Evolutionary conservation across 2,329 filamentous ascomycete genomes (phyloP), one percentile per base, ranked within the genome.

Genomic region (Sordariomycetes sp.): DNA sequence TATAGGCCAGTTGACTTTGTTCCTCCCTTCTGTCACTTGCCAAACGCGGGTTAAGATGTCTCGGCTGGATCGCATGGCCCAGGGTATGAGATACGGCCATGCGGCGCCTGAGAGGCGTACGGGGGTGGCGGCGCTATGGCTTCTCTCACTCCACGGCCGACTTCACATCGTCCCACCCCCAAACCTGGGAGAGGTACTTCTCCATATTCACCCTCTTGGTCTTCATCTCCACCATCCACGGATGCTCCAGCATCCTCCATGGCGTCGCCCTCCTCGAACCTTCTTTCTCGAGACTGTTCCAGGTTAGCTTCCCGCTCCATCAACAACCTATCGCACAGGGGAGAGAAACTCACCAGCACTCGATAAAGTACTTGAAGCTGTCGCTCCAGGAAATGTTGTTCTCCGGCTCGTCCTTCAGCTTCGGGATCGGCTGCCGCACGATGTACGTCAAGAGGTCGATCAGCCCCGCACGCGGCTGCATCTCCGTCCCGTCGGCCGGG

Each of bases 341-440:
- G 20, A 50, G 3, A 24, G 20, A 25, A 58, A 86, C 90, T 70
- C 82, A 97, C 93, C 94, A 97, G 83, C 92, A 97, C 75, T 97
- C 92, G 66, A 99, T 97, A 67, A 99, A 99, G 71, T 97, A 97
- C 72, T 99, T 99, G 75, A 99, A 97, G 68, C 89, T 96, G 65
- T 95, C 89, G 65, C 89, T 96, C 94, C 94, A 99, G 69, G 87
- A 87, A 64, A 99, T 95, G 60, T 87, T 86, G 64, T 88, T 89
- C 35, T 90, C 85, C 0, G 90, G 89, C 72, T 99, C 94, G 65
- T 99, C 94, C 73, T 97, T 97, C 62, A 99, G 78, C 71, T 91
- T 95, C 2, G 94, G 94, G 60, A 97, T 96, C 3, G 90, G 87
- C 71, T 99, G 94, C 64, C 90, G 86, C 52, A 99, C 94, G 69